Conservation (phyloP, 2,329 filamentous ascomycete species). For the Fusarium heterosporum region DNA sequence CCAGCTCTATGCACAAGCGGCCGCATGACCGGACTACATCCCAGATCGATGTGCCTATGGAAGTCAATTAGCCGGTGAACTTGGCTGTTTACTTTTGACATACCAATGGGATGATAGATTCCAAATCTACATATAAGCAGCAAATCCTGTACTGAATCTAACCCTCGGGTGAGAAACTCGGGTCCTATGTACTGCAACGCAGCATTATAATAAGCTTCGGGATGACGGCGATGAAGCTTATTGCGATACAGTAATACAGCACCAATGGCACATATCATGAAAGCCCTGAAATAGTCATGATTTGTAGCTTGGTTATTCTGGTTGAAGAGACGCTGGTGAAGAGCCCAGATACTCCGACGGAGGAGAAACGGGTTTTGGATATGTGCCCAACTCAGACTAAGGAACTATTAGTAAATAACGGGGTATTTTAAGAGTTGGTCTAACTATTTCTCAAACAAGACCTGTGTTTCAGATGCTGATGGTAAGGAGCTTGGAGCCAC, state of each 20-base stretch:
- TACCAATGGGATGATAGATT: slow-evolving; percentile 40
- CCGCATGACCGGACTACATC: slow-evolving; percentile 31
- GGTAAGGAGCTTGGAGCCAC: slow-evolving; percentile 13
- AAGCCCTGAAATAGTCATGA: slow-evolving; percentile 24
- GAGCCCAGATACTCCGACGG: slow-evolving; percentile 16
- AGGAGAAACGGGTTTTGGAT: slow-evolving; percentile 23
- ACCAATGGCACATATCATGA: slow-evolving; percentile 35
- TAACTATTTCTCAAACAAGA: slow-evolving; percentile 29
- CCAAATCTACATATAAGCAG: slow-evolving; percentile 37
- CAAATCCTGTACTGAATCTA: slow-evolving; percentile 37
- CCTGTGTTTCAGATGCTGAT: background rate
- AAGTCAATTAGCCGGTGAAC: background rate
- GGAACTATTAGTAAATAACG: accelerated
- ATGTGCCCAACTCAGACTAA: slow-evolving; percentile 27
- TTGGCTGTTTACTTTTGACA: accelerated
- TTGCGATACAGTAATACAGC: slow-evolving; percentile 23
- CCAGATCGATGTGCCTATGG: slow-evolving; percentile 35
- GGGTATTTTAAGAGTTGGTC: accelerated
- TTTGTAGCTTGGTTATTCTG: background rate
- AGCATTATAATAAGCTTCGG: slow-evolving; percentile 34
- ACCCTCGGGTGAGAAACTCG: slow-evolving; percentile 9
- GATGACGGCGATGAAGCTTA: slow-evolving; percentile 15
- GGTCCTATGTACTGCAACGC: slow-evolving; percentile 7
- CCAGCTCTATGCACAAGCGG: slow-evolving; percentile 36
- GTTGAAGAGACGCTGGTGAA: slow-evolving; percentile 14